Conservation (phyloP, 495 filamentous ascomycete species). For the Pyrenopolyporus hunteri region DNA sequence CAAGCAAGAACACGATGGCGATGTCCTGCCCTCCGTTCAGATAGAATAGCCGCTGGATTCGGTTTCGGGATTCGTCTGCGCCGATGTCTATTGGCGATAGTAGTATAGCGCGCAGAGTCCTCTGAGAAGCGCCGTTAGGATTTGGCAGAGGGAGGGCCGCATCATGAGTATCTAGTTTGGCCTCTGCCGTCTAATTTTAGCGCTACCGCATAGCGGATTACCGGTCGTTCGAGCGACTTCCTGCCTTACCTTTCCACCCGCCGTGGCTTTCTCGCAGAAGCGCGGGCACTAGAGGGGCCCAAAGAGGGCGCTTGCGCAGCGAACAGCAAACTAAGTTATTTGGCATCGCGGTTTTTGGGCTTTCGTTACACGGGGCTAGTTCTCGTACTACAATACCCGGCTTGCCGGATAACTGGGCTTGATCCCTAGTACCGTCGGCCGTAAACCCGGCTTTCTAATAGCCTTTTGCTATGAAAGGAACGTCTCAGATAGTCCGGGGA, state of each 20-base stretch:
- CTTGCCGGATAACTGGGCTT: not conserved
- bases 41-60: conserved; percentile 57
- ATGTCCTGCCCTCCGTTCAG: conserved; percentile 50
- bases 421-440: not conserved
- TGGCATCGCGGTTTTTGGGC: conserved; percentile 19
- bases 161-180: conserved; percentile 58
- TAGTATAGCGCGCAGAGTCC: conserved; percentile 57
- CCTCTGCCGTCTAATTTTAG: conserved; percentile 48
- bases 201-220: not conserved
- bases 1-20: conserved; percentile 62
- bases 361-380: no score
- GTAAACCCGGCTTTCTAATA: no score
- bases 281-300: conserved; percentile 52
- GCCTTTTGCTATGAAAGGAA: no score
- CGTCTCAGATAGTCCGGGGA: no score
- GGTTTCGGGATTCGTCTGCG: conserved; percentile 35
- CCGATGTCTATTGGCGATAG: conserved; percentile 57
- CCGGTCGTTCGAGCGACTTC: not conserved
- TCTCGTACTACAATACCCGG: not conserved
- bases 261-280: conserved; percentile 46
- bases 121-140: conserved; percentile 11
- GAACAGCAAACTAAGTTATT: conserved; percentile 58
- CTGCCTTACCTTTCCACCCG: conserved; percentile 56
- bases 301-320: conserved; percentile 59
- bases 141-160: conserved; percentile 51